Conservation (phyloP, 805 yeast species). For the Helenozyma rhizophorensis region DNA sequence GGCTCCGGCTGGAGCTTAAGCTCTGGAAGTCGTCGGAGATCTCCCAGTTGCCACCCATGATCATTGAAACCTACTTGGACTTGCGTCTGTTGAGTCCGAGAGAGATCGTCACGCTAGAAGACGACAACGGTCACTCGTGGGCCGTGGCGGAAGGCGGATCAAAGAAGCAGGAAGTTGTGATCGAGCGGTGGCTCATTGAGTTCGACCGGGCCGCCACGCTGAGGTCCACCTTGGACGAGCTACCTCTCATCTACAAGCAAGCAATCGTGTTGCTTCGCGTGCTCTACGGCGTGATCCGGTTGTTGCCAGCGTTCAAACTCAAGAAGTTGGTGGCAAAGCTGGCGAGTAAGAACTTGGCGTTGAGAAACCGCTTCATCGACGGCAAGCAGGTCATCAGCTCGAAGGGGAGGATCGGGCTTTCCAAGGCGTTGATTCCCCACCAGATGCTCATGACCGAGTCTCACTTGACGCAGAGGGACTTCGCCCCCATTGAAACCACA, state of each 20-base stretch:
- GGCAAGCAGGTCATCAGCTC: conserved; percentile 77
- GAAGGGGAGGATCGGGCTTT: conserved; percentile 80
- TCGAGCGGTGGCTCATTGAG: conserved; percentile 92
- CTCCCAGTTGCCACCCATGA: conserved; percentile 66
- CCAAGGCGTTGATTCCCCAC: conserved; percentile 56
- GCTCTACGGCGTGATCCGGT: conserved; percentile 57
- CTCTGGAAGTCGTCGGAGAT: conserved; percentile 54
- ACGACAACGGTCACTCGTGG: conserved; percentile 50
- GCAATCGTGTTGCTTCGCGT: conserved; percentile 71
- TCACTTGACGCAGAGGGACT: conserved; percentile 57
- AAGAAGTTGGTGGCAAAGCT: conserved; percentile 27
- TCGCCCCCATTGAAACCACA: conserved; percentile 71
- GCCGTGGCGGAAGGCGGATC: conserved; percentile 53
- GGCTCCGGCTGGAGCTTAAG: conserved; percentile 51
- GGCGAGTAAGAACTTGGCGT: conserved; percentile 25
- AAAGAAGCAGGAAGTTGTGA: conserved; percentile 76
- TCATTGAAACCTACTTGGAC: conserved; percentile 79
- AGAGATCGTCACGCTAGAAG: conserved; percentile 57
- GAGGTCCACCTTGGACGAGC: conserved; percentile 42
- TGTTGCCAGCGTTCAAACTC: conserved; percentile 71
- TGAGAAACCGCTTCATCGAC: conserved; percentile 64
- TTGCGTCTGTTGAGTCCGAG: conserved; percentile 51
- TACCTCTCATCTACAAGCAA: conserved; percentile 68
- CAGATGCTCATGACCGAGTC: conserved; percentile 33
- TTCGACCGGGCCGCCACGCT: conserved; percentile 48